Evolutionary conservation across 78 protist genomes (phyloP).

Genomic region (Dictyostelium capitatum): DNA sequence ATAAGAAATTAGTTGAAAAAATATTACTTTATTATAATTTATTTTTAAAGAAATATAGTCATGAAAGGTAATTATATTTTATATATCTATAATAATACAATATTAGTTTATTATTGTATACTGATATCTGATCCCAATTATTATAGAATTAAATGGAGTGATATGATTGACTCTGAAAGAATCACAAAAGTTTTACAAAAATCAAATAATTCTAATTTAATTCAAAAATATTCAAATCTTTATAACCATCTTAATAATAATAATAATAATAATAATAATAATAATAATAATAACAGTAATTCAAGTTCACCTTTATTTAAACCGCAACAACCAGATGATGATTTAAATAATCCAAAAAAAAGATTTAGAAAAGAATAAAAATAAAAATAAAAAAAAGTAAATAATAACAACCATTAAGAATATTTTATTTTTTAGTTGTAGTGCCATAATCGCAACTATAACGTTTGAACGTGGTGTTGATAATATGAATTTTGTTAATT

Average conservation of each 20-base stretch:
- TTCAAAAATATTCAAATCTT: slow-evolving; percentile 8
- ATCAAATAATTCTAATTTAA: slow-evolving; percentile 4
- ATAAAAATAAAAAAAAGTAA: neutral
- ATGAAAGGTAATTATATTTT: slow-evolving; percentile 2
- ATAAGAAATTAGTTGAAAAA: slow-evolving; percentile 3
- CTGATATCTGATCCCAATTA: too few species aligned
- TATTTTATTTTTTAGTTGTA: too few species aligned
- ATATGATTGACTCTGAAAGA: slow-evolving; percentile 1
- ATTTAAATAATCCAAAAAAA: slow-evolving; percentile 1
- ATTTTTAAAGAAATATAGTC: slow-evolving; percentile 13
- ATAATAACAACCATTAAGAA: neutral
- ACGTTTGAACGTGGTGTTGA: too few species aligned
- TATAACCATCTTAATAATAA: neutral
- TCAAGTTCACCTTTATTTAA: neutral
- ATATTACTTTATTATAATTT: slow-evolving; percentile 1
- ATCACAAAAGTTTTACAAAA: neutral
- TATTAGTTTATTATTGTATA: neutral
- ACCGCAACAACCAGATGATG: neutral
- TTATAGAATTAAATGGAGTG: slow-evolving; percentile 22
- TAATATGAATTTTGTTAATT: too few species aligned
- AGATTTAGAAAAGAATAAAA: slow-evolving; percentile 18
- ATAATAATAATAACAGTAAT: neutral
- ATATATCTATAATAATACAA: neutral
- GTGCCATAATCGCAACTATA: too few species aligned
- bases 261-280: neutral